Evolutionary conservation across 768 basidiomycete species (phyloP), one percentile per base, ranked within the genome.

Genomic region (Pleurotus platypus): DNA sequence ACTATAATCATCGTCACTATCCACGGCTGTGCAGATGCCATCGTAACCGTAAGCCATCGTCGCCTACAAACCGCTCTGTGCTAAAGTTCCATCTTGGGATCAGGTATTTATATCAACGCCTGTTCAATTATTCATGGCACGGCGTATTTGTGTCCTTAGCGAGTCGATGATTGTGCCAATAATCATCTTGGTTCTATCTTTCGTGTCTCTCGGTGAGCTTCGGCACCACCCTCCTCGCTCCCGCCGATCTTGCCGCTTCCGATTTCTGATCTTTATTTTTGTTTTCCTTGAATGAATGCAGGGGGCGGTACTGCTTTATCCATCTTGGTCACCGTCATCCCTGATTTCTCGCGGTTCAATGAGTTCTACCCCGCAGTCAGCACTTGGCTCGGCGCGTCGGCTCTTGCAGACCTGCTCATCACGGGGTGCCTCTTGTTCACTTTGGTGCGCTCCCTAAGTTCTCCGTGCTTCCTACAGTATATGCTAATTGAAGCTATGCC

Each of bases 51-150:
- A 22, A 43, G 57, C 18, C 18, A 35, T 5, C 12, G 7, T 4
- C n/a, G 0, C 6, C 5, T 7, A 5, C 30, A 6, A 13, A n/a
- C 8, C 12, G 5, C 37, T 24, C 5, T 45, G 22, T 9, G 8
- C 26, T 30, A 16, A 11, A 12, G 0, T 2, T 42, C 30, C 4
- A 11, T 8, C 11, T 27, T 11, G 22, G n/a, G 16, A 7, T 18
- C 16, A 58, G 57, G 57, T 58, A n/a, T 27, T 45, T 7, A 46
- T 58, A 26, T 58, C 57, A 16, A 58, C 57, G 2, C 57, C 57
- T 12, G 46, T 58, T 22, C 57, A 58, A 37, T n/a, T 54, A 7
- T 58, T 54, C 30, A 15, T 58, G 13, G 57, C 57, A 5, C 54
- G 57, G 50, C 38, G 57, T 5, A 58, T 58, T 38, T 43, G 20